Base-by-base conservation (phyloP, 2,329 filamentous ascomycete genomes). In the Aspergillus alliaceus region DNA sequence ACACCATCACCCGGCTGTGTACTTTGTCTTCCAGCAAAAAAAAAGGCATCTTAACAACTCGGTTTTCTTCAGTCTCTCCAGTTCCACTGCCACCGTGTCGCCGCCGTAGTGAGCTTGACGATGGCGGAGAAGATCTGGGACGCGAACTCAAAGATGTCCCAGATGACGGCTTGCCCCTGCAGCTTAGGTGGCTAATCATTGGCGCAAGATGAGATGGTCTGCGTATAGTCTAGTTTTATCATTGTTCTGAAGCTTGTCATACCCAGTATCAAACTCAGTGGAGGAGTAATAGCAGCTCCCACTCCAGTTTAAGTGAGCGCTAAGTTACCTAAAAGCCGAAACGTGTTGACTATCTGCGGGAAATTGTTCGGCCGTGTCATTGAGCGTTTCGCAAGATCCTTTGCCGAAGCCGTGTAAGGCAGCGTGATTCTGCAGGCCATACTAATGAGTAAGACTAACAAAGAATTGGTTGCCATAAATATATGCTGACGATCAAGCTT, bases 401-500 rank as follows among this genome's bases (percentile, higher is more conserved):
- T n/a, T n/a, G n/a, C n/a, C n/a, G n/a, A n/a, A n/a, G n/a, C n/a
- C n/a, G n/a, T n/a, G n/a, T n/a, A n/a, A n/a, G n/a, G n/a, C n/a
- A n/a, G n/a, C n/a, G n/a, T n/a, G n/a, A n/a, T 27, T 27, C 32
- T n/a, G 15, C 15, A 47, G 29, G 24, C 12, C 20, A 39, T 27
- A 2, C 12, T 8, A 20, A 44, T 20, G 39, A 59, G 57, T 57
- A 54, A 53, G 57, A 46, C 49, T 12, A 11, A 20, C 20, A 35
- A 25, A 27, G 3, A 44, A 18, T 27, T 15, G 12, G 25, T 35
- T 24, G 5, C 18, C 22, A 25, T 27, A 14, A 42, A 24, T 46
- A 29, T 20, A 48, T 44, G 27, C 55, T 63, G 14, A 58, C 24
- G 20, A 31, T 34, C 15, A 18, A 56, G 54, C 14, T n/a, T 50